Base-by-base conservation (phyloP, 768 basidiomycete species). In the Mrakia blollopis region DNA sequence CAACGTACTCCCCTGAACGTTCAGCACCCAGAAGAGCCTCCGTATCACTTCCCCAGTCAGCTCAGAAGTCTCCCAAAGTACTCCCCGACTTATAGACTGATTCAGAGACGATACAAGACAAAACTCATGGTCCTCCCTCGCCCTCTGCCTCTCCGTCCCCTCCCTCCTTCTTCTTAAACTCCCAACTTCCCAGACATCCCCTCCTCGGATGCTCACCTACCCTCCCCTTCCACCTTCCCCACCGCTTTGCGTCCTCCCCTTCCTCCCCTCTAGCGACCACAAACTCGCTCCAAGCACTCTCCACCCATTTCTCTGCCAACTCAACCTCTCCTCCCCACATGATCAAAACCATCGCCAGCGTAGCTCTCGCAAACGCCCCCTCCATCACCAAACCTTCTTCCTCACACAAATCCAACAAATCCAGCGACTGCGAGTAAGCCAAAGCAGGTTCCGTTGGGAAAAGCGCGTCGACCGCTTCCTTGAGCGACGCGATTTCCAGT, bases 341-440 rank as follows among this genome's bases (percentile, higher is more conserved):
- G 50, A 77, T 68, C 35, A 72, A n/a, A 16, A 77, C 25, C 76
- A 63, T 60, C 44, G 72, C 62, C 28, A 77, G 18, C 61, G 72
- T 73, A 25, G 76, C 72, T 1, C 61, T 39, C 72, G 72, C 76
- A 41, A 77, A 77, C 37, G 76, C 76, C 5, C 62, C 70, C 44
- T 77, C 76, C 23, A 77, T n/a, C 0, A 57, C 57, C 9, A 77
- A 44, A 3, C 47, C 47, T n/a, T 72, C 76, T 37, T 21, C 52
- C 11, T 47, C 52, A n/a, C 61, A 72, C 18, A 71, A 16, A 16
- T 50, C 47, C 47, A 50, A 18, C 4, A 50, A 18, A 21, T 50
- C 47, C 47, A 50, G 18, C 14, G 47, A 50, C 18, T 35, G 35
- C 2, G 47, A 77, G 44, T 23, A 72, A 35, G 14, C 41, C 23